Evolutionary conservation across 805 yeast species (phyloP).

Genomic region (Sugiyamaella lignohabitans): DNA sequence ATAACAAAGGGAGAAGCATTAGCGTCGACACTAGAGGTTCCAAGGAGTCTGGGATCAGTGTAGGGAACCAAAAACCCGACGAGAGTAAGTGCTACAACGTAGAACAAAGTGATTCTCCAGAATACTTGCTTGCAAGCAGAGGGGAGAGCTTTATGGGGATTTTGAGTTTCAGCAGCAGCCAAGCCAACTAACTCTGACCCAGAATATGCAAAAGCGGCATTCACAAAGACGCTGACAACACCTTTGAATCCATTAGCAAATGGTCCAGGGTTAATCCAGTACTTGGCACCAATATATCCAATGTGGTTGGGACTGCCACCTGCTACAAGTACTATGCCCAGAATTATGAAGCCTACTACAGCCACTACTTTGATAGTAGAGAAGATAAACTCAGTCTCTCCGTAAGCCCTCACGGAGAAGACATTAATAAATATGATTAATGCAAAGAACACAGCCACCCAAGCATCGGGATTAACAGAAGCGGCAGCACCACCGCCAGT

Average conservation of each 20-base stretch:
- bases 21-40: conserved; percentile 45
- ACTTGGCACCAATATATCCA: conserved; percentile 49
- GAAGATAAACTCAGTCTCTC: conserved; percentile 62
- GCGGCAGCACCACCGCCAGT: conserved; percentile 41
- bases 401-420: conserved; percentile 53
- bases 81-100: conserved; percentile 50
- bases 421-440: conserved; percentile 43
- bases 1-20: conserved; percentile 66
- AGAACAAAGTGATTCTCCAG: conserved; percentile 72
- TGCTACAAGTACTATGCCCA: conserved; percentile 42
- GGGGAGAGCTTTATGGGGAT: conserved; percentile 64
- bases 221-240: conserved; percentile 63
- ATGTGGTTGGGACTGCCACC: conserved; percentile 58
- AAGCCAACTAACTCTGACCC: conserved; percentile 71
- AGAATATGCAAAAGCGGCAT: conserved; percentile 71
- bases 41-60: conserved; percentile 42
- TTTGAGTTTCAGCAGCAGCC: conserved; percentile 69
- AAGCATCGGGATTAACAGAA: conserved; percentile 47
- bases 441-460: conserved; percentile 53
- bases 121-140: conserved; percentile 74
- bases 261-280: conserved; percentile 58
- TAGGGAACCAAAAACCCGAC: conserved; percentile 72
- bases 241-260: conserved; percentile 65
- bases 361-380: conserved; percentile 53
- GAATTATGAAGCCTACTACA: conserved; percentile 52